phyloP scores from a whole-genome alignment of 2,329 filamentous ascomycete species.

The Pseudocercospora pini-densiflorae region DNA sequence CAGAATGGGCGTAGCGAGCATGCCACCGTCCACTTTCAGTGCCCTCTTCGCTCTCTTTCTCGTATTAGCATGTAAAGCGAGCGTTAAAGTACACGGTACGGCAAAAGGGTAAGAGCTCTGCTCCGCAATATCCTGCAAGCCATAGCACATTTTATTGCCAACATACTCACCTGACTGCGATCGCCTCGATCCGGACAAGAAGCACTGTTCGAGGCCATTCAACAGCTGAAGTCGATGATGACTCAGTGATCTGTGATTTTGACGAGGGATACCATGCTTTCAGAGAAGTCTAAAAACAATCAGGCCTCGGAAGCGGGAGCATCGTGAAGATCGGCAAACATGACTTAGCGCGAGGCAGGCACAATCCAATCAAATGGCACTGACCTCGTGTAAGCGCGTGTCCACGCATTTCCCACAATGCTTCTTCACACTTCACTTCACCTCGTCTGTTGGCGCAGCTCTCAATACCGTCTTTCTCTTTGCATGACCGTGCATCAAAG shows the following conservation, averaged over 20 bases:
- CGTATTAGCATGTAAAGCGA: neutral
- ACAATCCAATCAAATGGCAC: neutral
- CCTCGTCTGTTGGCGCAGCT: neutral
- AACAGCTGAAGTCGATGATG: neutral
- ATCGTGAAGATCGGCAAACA: neutral
- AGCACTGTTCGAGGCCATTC: neutral
- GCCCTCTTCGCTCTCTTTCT: neutral
- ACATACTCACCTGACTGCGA: neutral
- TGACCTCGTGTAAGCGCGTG: neutral
- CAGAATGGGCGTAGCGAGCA: neutral
- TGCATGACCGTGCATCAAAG: neutral
- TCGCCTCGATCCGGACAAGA: neutral
- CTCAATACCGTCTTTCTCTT: neutral
- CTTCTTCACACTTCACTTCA: neutral
- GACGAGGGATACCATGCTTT: neutral
- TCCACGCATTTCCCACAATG: too few relatives aligned
- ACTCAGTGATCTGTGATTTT: neutral
- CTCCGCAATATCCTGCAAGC: neutral
- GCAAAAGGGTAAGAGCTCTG: neutral
- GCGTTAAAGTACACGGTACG: neutral
- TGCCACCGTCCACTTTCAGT: neutral
- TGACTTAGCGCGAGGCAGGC: neutral
- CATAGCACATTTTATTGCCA: neutral
- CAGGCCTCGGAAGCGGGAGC: neutral
- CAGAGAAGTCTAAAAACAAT: neutral